phyloP scores from a whole-genome alignment of 2,329 filamentous ascomycete species.

The Xylaria arbuscula region DNA sequence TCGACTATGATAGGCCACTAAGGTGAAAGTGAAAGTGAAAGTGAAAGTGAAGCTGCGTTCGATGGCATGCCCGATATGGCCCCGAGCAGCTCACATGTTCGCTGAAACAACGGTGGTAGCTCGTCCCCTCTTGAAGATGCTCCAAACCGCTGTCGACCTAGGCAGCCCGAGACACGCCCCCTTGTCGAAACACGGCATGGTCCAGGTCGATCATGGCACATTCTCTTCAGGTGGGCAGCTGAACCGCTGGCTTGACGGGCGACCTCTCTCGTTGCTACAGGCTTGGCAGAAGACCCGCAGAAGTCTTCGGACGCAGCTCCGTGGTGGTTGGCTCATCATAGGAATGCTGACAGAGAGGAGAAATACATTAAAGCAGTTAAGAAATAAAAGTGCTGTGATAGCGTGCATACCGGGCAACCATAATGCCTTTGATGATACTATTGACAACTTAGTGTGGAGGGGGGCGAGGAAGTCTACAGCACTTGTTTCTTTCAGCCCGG shows the following conservation, averaged over 20 bases:
- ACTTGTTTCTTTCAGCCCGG: not conserved
- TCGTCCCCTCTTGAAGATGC: not conserved
- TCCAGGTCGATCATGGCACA: constrained; percentile 30
- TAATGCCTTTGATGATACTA: not conserved
- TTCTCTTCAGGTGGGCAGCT: constrained; percentile 31
- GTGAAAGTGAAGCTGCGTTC: constrained; percentile 17
- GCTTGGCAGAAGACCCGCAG: constrained; percentile 30
- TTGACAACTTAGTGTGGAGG: not conserved
- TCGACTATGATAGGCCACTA: not conserved
- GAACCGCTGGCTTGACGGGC: constrained; percentile 32
- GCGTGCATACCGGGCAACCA: too few relatives aligned
- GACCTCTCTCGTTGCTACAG: constrained; percentile 31
- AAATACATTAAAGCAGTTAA: too few relatives aligned
- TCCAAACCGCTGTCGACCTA: constrained; percentile 18
- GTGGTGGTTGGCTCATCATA: constrained; percentile 12
- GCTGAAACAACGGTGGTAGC: constrained; percentile 2
- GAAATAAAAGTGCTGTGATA: too few relatives aligned
- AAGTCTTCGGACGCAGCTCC: constrained; percentile 30
- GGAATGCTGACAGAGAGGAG: not conserved
- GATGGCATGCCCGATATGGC: constrained; percentile 16
- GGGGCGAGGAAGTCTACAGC: not conserved
- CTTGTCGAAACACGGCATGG: constrained; percentile 36
- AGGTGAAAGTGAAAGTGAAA: constrained; percentile 2
- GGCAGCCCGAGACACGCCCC: constrained; percentile 24
- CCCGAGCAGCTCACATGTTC: constrained; percentile 8